Conservation (phyloP, 139 green algal genomes). For the Tetradesmus obliquus region DNA sequence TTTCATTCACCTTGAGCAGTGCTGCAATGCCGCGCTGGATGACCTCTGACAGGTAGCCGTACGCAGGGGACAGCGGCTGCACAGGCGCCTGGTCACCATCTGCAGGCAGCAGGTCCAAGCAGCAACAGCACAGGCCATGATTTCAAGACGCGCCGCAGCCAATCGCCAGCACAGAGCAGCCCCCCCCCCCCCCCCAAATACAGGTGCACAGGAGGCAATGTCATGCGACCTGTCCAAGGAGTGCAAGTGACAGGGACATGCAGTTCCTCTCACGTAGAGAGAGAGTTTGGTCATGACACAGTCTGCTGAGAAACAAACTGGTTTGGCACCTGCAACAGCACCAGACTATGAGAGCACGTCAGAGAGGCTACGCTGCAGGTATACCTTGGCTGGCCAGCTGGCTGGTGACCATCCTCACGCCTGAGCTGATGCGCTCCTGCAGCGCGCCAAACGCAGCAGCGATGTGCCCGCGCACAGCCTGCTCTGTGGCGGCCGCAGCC, state of each 20-base stretch:
- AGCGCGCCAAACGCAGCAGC: slow-evolving; percentile 65
- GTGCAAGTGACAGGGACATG: too few relatives aligned
- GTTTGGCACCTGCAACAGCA: neutral
- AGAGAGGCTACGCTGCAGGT: neutral
- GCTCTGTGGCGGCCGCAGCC: slow-evolving; percentile 51
- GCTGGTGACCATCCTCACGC: neutral
- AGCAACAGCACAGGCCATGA: neutral
- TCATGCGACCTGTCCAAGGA: too few relatives aligned
- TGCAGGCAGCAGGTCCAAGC: slow-evolving; percentile 4
- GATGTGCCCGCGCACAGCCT: slow-evolving; percentile 73
- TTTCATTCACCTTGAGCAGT: slow-evolving; percentile 56
- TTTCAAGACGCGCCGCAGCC: neutral
- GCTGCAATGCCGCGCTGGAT: slow-evolving; percentile 60
- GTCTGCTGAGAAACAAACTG: too few relatives aligned
- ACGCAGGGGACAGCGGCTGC: slow-evolving; percentile 50
- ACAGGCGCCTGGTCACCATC: slow-evolving; percentile 31
- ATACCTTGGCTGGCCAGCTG: slow-evolving; percentile 15
- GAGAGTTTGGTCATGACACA: too few relatives aligned
- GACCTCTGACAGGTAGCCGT: slow-evolving; percentile 54
- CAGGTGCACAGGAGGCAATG: too few relatives aligned
- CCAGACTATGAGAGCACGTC: neutral
- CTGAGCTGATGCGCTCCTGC: slow-evolving; percentile 47
- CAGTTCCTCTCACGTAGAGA: too few relatives aligned
- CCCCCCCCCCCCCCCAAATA: too few relatives aligned
- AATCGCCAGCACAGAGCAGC: too few relatives aligned